phyloP scores from a whole-genome alignment of 768 basidiomycete species.

The Melanogaster broomeanus region DNA sequence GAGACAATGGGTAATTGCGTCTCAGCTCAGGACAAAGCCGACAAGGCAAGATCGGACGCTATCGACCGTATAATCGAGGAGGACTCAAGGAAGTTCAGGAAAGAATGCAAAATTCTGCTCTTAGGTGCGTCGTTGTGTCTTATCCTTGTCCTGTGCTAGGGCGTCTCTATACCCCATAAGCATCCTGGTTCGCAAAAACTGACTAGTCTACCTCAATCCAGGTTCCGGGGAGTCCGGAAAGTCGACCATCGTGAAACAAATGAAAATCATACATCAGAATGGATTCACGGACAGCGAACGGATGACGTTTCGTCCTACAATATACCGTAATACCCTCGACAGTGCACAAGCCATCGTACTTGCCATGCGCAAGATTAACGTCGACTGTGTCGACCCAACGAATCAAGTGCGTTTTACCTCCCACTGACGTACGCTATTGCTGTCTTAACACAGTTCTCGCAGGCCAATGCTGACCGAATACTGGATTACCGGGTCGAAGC shows the following conservation, averaged over 20 bases:
- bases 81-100: conserved; percentile 76
- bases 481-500: conserved; percentile 54
- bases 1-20: conserved; percentile 68
- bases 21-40: conserved; percentile 54
- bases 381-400: conserved; percentile 67
- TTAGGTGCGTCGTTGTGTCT: conserved; percentile 61
- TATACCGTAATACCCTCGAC: conserved; percentile 88
- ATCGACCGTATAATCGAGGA: conserved; percentile 88
- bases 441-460: conserved; percentile 19
- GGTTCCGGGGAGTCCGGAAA: conserved; percentile 96
- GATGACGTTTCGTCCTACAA: conserved; percentile 69
- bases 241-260: conserved; percentile 95
- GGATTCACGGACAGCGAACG: conserved; percentile 84
- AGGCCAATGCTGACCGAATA: conserved; percentile 58
- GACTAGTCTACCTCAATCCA: conserved; percentile 30
- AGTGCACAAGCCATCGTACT: conserved; percentile 83
- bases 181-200: neutral
- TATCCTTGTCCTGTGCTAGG: conserved; percentile 1
- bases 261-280: conserved; percentile 97
- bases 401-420: conserved; percentile 48
- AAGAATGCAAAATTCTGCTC: conserved; percentile 91
- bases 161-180: conserved; percentile 11
- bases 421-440: fast-evolving
- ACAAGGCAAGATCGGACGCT: conserved; percentile 62
- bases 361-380: conserved; percentile 83